These are phyloP conservation scores for Chalciporus piperatus DNA, from an alignment of 768 basidiomycete species.

Conservation along the genomic window DNA sequence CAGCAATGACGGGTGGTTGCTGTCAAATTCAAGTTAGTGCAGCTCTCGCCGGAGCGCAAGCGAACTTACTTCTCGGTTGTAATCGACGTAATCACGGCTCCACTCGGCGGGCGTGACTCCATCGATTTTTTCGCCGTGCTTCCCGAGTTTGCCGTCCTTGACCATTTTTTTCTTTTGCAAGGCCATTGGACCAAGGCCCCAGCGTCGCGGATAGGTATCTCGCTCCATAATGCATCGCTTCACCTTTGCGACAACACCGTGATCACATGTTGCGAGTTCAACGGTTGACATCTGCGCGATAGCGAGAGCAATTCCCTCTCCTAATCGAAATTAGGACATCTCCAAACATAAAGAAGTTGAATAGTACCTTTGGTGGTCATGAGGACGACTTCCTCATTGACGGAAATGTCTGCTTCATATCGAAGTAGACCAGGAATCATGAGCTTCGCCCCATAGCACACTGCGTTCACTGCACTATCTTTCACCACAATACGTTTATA, in stretches of 20 bases:
- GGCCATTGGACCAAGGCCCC: constrained; percentile 98
- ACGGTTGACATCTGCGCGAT: constrained; percentile 99
- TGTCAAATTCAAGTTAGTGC: constrained; percentile 14
- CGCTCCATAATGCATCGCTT: constrained; percentile 99
- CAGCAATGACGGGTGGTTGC: constrained; percentile 40
- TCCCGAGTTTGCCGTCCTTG: constrained; percentile 96
- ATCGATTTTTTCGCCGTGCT: constrained; percentile 86
- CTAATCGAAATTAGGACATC: constrained; percentile 33
- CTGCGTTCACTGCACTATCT: constrained; percentile 97
- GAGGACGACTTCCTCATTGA: constrained; percentile 94
- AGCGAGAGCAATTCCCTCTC: constrained; percentile 91
- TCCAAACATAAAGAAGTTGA: background rate
- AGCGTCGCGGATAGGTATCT: constrained; percentile 95
- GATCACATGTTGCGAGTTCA: constrained; percentile 96
- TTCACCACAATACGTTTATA: constrained; percentile 99
- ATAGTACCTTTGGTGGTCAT: constrained; percentile 94
- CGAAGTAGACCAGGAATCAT: constrained; percentile 99
- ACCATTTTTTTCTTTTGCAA: constrained; percentile 97
- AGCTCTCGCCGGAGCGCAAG: background rate
- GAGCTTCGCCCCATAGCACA: constrained; percentile 98
- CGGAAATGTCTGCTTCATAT: constrained; percentile 91
- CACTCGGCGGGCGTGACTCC: constrained; percentile 88
- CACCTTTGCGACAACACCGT: constrained; percentile 98
- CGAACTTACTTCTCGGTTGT: constrained; percentile 62
- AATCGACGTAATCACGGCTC: constrained; percentile 93